Evolutionary conservation across 371 early-diverging fungal species (phyloP), one percentile per base, ranked within the genome.

Genomic region (Mortierella sp.): DNA sequence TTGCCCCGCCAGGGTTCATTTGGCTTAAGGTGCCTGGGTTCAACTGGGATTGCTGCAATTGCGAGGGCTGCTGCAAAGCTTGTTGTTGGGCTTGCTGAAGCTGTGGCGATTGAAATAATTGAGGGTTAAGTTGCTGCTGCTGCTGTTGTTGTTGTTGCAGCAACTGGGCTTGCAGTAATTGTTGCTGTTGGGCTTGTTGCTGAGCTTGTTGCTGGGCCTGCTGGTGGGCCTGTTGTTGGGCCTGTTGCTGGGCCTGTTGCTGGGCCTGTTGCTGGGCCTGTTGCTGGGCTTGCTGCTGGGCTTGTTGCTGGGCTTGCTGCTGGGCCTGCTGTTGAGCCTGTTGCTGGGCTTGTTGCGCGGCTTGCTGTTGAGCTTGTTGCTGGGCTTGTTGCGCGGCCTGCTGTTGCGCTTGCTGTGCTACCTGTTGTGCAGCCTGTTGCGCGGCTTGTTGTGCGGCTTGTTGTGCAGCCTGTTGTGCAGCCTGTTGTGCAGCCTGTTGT

Each of bases 91-190:
- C 59, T 12, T 58, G 66, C 32, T 49, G 61, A 4, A 58, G 64
- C 8, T 58, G 58, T 35, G 63, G 70, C 2, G 61, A 66, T 26
- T 61, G 56, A 8, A 61, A 64, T 2, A 47, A 9, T 43, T 57
- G 59, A 0, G 57, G 57, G 23, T 64, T 64, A 15, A 47, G 49
- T 23, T 72, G 66, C n/a, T 47, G 68, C 40, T 58, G 63, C 9
- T 72, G 69, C 45, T 71, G 71, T 6, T 64, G 69, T 61, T 58
- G 64, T 34, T 61, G 69, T 17, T 57, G 43, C 35, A 59, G 60
- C 22, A 42, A 56, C 56, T 73, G 67, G 9, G n/a, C n/a, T 34
- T 69, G 69, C 15, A 55, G 69, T 19, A 53, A 31, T 7, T 35
- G 35, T 17, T 56, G 51, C 42, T 64, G 58, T 15, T 59, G 72